Evolutionary conservation across 2,329 filamentous ascomycete genomes (phyloP).

Genomic region (Apiospora sp.): DNA sequence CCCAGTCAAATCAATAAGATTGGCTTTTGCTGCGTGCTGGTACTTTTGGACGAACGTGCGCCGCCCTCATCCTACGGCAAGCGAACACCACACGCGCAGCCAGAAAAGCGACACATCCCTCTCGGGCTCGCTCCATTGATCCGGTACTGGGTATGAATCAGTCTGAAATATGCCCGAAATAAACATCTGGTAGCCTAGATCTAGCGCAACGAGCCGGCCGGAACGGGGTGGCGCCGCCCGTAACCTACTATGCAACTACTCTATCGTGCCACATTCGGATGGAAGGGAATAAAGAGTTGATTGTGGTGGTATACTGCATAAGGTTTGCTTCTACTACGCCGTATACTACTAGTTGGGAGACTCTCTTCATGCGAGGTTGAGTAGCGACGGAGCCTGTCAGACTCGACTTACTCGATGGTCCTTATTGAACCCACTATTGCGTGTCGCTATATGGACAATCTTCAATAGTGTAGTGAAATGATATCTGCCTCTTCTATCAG

Average conservation of each 20-base stretch:
- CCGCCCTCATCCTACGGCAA: background rate
- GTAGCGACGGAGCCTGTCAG: background rate
- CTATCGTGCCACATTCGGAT: background rate
- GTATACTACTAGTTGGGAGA: background rate
- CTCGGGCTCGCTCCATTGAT: background rate
- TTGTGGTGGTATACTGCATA: background rate
- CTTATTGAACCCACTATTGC: background rate
- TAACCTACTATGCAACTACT: background rate
- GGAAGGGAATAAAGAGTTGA: background rate
- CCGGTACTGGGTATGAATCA: background rate
- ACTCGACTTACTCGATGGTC: background rate
- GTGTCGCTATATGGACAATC: background rate
- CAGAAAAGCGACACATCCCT: background rate
- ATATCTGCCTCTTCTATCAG: background rate
- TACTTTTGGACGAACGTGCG: constrained; percentile 15
- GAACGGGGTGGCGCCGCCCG: constrained; percentile 16
- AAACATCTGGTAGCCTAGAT: background rate
- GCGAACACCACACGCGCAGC: background rate
- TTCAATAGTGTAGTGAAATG: background rate
- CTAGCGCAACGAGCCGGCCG: background rate
- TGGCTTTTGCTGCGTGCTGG: constrained; percentile 9
- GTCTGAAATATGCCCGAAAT: background rate
- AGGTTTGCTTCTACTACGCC: background rate
- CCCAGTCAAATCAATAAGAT: background rate
- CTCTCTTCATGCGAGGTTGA: background rate